Evolutionary conservation across 768 basidiomycete genomes (phyloP), one percentile per base, ranked within the genome.

Genomic region (Termitomyces bulborhizus): DNA sequence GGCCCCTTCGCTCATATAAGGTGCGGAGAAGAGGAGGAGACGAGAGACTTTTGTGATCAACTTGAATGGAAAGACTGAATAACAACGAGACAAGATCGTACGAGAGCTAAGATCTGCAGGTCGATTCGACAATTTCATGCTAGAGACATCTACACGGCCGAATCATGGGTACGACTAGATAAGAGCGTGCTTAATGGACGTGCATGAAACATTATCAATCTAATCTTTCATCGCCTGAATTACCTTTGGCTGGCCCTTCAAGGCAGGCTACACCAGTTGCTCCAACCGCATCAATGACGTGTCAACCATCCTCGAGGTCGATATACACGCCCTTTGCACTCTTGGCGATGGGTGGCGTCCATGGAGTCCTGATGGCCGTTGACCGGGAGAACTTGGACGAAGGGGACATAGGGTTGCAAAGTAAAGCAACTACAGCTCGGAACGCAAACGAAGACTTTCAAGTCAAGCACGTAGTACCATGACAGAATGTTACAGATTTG

Each of bases 201-300:
- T 60, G 91, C 90, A 93, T 24, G 88, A 75, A 40, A 93, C 71
- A 61, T 82, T 83, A 68, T 90, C 89, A n/a, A 87, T 73, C 61
- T 93, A 91, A 54, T 90, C 82, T 67, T 91, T 89, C 52, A 93
- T 76, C 2, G 88, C 88, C 64, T 84, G 73, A 55, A 80, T 73
- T 32, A 93, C 88, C 56, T 77, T 79, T 2, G 86, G 88, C 63
- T 92, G 84, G 21, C 77, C 80, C 82, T 2, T 92, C 93, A 42
- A 95, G 66, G 66, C 87, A 90, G 11, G 84, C 68, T 29, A 95
- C 93, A 9, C 92, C 90, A 6, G 91, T 91, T 29, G 92, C 93
- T 44, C 93, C 93, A 44, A 90, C 83, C 6, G 79, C 88, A 70
- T 95, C 92, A 61, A 93, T 76, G 31, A 93, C 65, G 53, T 71